Conservation (phyloP, 1,139 yeast species). For the Saccharomyces hybrid region DNA sequence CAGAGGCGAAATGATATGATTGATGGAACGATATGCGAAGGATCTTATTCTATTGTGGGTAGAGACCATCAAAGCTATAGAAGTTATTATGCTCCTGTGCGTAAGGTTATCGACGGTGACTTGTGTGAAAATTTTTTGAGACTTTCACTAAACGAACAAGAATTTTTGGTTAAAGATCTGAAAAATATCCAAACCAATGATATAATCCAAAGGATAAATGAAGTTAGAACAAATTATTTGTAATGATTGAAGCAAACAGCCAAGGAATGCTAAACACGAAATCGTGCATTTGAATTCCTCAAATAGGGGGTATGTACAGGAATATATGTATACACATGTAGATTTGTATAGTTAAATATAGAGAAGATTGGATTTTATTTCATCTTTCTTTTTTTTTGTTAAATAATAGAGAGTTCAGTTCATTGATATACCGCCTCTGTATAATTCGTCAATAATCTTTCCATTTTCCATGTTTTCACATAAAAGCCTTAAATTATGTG, state of each 20-base stretch:
- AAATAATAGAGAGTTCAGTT: not conserved
- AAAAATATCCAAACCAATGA: slow-evolving; percentile 10
- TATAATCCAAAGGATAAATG: slow-evolving; percentile 17
- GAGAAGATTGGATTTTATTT: not conserved
- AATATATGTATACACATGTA: not conserved
- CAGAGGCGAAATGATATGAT: slow-evolving; percentile 18
- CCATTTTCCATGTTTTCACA: slow-evolving; percentile 9
- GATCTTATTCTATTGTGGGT: slow-evolving; percentile 44
- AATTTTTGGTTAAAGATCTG: slow-evolving; percentile 14
- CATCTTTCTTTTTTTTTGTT: not conserved
- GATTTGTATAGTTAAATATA: not conserved
- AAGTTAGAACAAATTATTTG: slow-evolving; percentile 24
- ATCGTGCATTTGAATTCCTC: not conserved
- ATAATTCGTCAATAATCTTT: slow-evolving; percentile 14
- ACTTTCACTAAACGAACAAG: slow-evolving; percentile 17
- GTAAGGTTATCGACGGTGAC: slow-evolving; percentile 82
- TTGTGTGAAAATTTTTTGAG: slow-evolving; percentile 45
- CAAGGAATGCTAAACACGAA: not conserved
- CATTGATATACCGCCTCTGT: slow-evolving; percentile 18
- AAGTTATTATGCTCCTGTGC: slow-evolving; percentile 72
- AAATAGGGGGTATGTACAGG: not conserved
- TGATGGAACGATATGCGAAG: slow-evolving; percentile 16
- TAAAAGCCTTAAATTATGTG: slow-evolving; percentile 11
- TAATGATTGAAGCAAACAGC: slow-evolving; percentile 4
- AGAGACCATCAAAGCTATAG: slow-evolving; percentile 64